Conservation (phyloP, 768 basidiomycete species). For the Serendipita vermifera region DNA sequence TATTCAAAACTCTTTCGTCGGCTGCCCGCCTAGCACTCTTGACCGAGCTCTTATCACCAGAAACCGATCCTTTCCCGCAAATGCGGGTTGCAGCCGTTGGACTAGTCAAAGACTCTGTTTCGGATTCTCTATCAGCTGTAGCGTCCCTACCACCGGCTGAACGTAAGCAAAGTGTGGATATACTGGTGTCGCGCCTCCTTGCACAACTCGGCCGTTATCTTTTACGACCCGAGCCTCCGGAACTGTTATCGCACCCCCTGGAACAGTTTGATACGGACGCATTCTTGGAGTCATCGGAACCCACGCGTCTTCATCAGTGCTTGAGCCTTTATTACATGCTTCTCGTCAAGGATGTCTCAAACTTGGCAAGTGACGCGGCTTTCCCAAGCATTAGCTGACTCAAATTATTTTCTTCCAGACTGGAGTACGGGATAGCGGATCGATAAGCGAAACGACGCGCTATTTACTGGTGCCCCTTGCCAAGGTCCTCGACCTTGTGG, state of each 20-base stretch:
- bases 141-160: neutral
- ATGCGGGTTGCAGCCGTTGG: slow-evolving; percentile 59
- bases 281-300: slow-evolving; percentile 43
- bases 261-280: slow-evolving; percentile 28
- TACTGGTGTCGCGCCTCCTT: slow-evolving; percentile 44
- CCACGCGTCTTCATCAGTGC: slow-evolving; percentile 49
- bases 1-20: slow-evolving; percentile 25
- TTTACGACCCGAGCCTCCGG: slow-evolving; percentile 43
- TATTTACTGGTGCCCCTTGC: neutral
- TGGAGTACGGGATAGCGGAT: neutral
- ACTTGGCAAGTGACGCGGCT: slow-evolving; percentile 31
- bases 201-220: slow-evolving; percentile 46
- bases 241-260: slow-evolving; percentile 29
- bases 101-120: slow-evolving; percentile 50
- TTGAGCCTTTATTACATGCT: slow-evolving; percentile 58
- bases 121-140: slow-evolving; percentile 34
- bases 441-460: neutral
- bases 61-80: slow-evolving; percentile 39
- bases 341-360: slow-evolving; percentile 42
- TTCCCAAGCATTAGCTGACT: neutral
- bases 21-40: slow-evolving; percentile 42
- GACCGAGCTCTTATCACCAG: slow-evolving; percentile 34
- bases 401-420: neutral
- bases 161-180: slow-evolving; percentile 27
- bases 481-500: neutral